These are phyloP conservation scores for Podaxis sp. DNA, from an alignment of 768 basidiomycete species.

Conservation along the genomic window DNA sequence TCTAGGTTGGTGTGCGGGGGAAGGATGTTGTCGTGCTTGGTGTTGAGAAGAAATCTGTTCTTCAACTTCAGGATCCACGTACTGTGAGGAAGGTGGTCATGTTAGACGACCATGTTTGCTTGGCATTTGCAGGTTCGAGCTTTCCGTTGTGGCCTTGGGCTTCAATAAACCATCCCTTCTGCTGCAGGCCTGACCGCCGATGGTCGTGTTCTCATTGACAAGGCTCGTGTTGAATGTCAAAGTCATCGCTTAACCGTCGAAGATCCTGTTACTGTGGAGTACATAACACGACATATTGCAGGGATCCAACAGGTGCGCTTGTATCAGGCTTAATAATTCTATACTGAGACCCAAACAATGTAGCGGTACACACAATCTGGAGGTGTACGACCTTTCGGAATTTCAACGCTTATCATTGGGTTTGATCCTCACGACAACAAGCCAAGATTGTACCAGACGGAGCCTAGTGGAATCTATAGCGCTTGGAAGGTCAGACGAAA, in stretches of 20 bases:
- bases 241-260: conserved; percentile 96
- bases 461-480: conserved; percentile 96
- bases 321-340: neutral
- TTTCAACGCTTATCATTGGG: conserved; percentile 93
- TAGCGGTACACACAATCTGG: conserved; percentile 98
- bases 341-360: neutral
- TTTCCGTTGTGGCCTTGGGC: neutral
- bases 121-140: conserved; percentile 90
- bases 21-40: conserved; percentile 93
- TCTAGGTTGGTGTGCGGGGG: conserved; percentile 93
- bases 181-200: conserved; percentile 88
- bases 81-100: conserved; percentile 98
- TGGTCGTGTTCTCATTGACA: conserved; percentile 96
- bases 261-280: conserved; percentile 97
- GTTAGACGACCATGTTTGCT: conserved; percentile 96
- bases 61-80: conserved; percentile 96
- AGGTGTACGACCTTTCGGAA: conserved; percentile 96
- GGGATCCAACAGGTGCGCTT: conserved; percentile 91
- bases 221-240: conserved; percentile 96
- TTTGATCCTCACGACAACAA: conserved; percentile 90
- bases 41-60: conserved; percentile 97
- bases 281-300: conserved; percentile 96
- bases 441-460: conserved; percentile 93
- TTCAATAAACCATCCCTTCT: conserved; percentile 9
- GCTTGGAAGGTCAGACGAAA: conserved; percentile 82